Evolutionary conservation across 306 rosid species (phyloP).

Genomic region (Quercus bicolor): DNA sequence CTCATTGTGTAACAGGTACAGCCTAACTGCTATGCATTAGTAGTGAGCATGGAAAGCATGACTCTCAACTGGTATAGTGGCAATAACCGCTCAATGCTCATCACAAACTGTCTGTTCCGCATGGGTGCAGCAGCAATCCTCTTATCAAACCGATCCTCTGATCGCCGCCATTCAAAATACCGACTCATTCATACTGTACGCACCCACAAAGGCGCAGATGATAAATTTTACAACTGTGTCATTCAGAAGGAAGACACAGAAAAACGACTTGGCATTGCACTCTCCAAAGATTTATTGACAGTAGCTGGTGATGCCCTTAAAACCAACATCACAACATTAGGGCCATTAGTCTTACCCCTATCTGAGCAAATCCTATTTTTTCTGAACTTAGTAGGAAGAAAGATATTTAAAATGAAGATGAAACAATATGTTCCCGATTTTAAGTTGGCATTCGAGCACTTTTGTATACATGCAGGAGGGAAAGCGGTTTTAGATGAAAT

Average conservation of each 20-base stretch:
- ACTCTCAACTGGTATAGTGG: background rate
- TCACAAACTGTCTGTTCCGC: conserved; percentile 1
- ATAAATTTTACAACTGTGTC: background rate
- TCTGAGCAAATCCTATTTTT: background rate
- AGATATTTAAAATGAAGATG: background rate
- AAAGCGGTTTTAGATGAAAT: background rate
- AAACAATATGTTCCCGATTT: background rate
- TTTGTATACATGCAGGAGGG: background rate
- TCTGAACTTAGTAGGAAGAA: background rate
- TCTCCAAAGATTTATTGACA: background rate
- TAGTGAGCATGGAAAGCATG: conserved; percentile 6
- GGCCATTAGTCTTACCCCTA: background rate
- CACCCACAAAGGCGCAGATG: conserved; percentile 1
- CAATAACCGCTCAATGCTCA: background rate
- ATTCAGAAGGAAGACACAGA: background rate
- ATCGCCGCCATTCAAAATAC: conserved; percentile 4
- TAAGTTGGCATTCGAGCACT: background rate
- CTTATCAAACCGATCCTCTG: background rate
- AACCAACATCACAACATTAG: conserved; percentile 1
- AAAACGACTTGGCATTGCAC: background rate
- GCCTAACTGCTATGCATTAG: background rate
- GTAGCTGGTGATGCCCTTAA: background rate
- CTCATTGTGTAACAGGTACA: background rate
- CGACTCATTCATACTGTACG: background rate
- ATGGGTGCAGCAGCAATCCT: background rate